Conservation (phyloP, 345 rosid species). For the Brassica carinata region DNA sequence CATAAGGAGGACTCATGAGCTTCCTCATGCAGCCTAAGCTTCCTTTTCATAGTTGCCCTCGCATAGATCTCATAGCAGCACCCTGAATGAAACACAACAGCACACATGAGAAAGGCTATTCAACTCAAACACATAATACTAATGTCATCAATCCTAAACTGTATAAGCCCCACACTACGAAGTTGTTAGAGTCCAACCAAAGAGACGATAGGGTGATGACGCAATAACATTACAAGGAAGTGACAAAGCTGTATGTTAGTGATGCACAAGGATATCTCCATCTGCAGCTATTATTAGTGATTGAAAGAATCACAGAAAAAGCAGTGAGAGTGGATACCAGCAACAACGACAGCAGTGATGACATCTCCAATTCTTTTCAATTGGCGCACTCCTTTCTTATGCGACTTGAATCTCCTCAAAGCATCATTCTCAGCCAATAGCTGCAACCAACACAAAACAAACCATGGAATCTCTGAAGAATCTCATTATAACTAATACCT, state of each 20-base stretch:
- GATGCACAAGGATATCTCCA: not conserved
- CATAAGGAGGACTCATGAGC: constrained; percentile 36
- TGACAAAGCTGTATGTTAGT: not conserved
- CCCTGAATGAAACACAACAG: constrained; percentile 63
- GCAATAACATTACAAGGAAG: not conserved
- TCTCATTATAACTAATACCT: no score
- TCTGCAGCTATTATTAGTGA: not conserved
- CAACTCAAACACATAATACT: not conserved
- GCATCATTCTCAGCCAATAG: constrained; percentile 80
- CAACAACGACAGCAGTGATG: constrained; percentile 79
- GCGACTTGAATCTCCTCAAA: constrained; percentile 75
- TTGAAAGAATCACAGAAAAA: not conserved
- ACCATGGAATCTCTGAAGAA: no score
- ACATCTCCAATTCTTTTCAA: constrained; percentile 77
- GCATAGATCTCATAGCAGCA: constrained; percentile 96
- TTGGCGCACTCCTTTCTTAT: constrained; percentile 56
- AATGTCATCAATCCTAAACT: not conserved
- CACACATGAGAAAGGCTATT: not conserved
- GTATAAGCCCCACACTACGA: not conserved
- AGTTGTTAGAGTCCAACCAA: no score
- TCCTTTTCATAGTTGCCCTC: constrained; percentile 72
- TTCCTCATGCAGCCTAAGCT: constrained; percentile 54
- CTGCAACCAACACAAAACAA: constrained; percentile 46
- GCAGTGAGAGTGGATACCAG: constrained; percentile 46
- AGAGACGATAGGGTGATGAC: no score